Base-by-base conservation (phyloP, 2,329 filamentous ascomycete species). In the Alternaria sp. region DNA sequence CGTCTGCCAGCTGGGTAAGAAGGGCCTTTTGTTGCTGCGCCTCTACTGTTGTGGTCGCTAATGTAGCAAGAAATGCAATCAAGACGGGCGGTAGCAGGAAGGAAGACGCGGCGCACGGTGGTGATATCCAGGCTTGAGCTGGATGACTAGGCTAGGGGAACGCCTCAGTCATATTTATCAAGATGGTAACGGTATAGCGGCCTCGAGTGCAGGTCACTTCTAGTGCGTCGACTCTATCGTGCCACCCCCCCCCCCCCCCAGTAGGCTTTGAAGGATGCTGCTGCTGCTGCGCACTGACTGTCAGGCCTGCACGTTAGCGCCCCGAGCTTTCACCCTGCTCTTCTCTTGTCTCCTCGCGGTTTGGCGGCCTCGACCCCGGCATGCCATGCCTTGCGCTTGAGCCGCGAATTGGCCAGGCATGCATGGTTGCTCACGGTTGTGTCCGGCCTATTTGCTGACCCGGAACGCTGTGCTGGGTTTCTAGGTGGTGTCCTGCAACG, bases 141-240 rank as follows among this genome's bases (percentile, higher is more conserved):
- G 39, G 59, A 60, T 55, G 64, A 63, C 58, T 60, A 63, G 64
- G 61, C 59, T 54, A 36, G 57, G 57, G 56, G 57, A 57, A 66
- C 57, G 61, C 64, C 61, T 62, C 59, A 62, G 64, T 59, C 67
- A 67, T 65, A 66, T 69, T 68, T 70, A 70, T 67, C 65, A 64
- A 64, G 55, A 59, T 62, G 49, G 59, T 54, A 52, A 60, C 63
- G 65, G 65, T 30, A 62, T 62, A 57, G 63, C 57, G 57, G 60
- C 47, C 38, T 53, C 46, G 48, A 63, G 58, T 52, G 57, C 59
- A 66, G 57, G 59, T 65, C 63, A 67, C 63, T 61, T 67, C 63
- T 72, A 72, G 70, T 74, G 75, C 71, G 70, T 73, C 73, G 68
- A 70, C 68, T 75, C 67, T 69, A 72, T 73, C 70, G 64, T 62